Base-by-base conservation (phyloP, 371 early-diverging fungal species). In the Parasitella parasitica region DNA sequence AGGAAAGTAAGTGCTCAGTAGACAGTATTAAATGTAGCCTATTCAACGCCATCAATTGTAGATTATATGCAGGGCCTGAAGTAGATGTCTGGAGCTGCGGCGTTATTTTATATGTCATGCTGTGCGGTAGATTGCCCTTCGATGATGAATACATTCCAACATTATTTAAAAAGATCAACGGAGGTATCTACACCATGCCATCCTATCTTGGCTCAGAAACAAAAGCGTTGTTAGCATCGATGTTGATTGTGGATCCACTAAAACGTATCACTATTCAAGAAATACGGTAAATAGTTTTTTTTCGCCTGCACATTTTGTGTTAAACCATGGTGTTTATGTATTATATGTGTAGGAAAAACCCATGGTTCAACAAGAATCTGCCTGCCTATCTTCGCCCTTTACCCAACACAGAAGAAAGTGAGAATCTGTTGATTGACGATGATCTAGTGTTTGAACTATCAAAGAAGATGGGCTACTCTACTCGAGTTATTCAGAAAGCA, bases 21-120 rank as follows among this genome's bases (percentile, higher is more conserved):
- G n/a, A n/a, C n/a, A n/a, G n/a, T n/a, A n/a, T n/a, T n/a, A n/a
- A n/a, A n/a, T n/a, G n/a, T n/a, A n/a, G n/a, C n/a, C n/a, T n/a
- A n/a, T n/a, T n/a, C n/a, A n/a, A n/a, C n/a, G n/a, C n/a, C n/a
- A n/a, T n/a, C n/a, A n/a, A n/a, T 15, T 43, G 13, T 16, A 85
- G 88, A 57, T 71, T 94, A 32, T 99, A 99, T 70, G 94, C 94
- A 22, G 99, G 99, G 11, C 96, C 98, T 6, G 99, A 98, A 77
- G 96, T 99, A 5, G 99, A 99, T 83, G 94, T 99, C 2, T 99
- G 99, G 99, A 93, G 94, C 68, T 94, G 97, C 69, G 99, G 99
- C 22, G 98, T 99, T 6, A 96, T 99, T 60, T 82, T 99, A 16
- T 99, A 98, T 73, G 99, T 98, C n/a, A 96, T 99, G 96, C 86